Conservation (phyloP, 352 stramenopile species). For the Phytophthora crassamura region DNA sequence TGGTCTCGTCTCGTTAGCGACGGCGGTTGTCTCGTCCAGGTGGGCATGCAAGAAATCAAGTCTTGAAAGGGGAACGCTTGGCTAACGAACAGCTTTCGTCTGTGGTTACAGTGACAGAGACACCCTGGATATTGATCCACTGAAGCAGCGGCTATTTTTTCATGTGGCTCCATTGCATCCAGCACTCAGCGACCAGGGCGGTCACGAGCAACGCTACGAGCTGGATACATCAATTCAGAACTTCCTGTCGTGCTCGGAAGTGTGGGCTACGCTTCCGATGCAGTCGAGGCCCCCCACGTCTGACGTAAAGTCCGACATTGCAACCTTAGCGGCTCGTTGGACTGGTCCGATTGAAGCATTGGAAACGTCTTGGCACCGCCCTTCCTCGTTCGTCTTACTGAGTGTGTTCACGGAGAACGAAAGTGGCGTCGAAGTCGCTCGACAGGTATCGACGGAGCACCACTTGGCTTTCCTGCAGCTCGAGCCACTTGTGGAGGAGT, state of each 20-base stretch:
- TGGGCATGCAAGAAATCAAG: constrained; percentile 12
- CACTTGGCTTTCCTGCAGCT: constrained; percentile 44
- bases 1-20: constrained; percentile 38
- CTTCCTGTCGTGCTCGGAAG: constrained; percentile 32
- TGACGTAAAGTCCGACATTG: constrained; percentile 26
- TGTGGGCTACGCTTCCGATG: constrained; percentile 38
- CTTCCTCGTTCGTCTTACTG: constrained; percentile 31
- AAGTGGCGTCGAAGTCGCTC: constrained; percentile 23
- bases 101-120: constrained; percentile 23
- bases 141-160: constrained; percentile 36
- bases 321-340: constrained; percentile 21
- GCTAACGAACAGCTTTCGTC: neutral
- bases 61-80: neutral
- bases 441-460: constrained; percentile 45
- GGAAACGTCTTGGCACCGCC: constrained; percentile 30
- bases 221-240: constrained; percentile 30
- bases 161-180: constrained; percentile 3
- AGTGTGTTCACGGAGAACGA: constrained; percentile 45
- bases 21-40: constrained; percentile 31
- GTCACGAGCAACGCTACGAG: constrained; percentile 31
- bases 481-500: constrained; percentile 61
- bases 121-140: constrained; percentile 20
- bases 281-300: constrained; percentile 21
- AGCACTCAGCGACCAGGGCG: constrained; percentile 1
- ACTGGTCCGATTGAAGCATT: constrained; percentile 4